Evolutionary conservation across 2,329 filamentous ascomycete species (phyloP).

Genomic region (Claviceps paspali): DNA sequence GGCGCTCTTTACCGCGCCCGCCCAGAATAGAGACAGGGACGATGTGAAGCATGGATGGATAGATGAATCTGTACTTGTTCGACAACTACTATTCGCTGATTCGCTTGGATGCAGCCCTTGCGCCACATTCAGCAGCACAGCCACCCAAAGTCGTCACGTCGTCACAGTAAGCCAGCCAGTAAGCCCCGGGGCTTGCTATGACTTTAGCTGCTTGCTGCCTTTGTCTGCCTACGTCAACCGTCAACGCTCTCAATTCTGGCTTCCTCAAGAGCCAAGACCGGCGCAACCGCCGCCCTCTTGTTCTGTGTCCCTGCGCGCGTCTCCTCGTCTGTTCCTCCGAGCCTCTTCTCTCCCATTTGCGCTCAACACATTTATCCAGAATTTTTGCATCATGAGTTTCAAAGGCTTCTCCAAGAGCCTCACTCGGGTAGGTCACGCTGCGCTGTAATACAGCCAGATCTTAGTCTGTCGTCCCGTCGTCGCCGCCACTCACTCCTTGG

Average conservation of each 20-base stretch:
- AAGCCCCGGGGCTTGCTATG: no score
- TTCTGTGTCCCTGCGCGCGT: constrained; percentile 2
- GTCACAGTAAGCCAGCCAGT: no score
- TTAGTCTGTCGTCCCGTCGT: constrained; percentile 5
- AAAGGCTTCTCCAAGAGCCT: constrained; percentile 90
- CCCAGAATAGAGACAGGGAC: background rate
- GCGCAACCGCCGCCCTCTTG: background rate
- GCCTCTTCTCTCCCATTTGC: background rate
- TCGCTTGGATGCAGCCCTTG: background rate
- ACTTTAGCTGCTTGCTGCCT: background rate
- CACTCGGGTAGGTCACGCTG: constrained; percentile 47
- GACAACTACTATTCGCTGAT: no score
- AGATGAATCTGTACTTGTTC: no score
- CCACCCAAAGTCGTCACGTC: constrained; percentile 7
- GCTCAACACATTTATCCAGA: background rate
- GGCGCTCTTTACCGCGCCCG: background rate
- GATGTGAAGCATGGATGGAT: background rate
- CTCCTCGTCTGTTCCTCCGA: background rate
- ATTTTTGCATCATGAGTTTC: constrained; percentile 61
- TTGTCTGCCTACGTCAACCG: constrained; percentile 4
- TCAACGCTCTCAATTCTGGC: constrained; percentile 5
- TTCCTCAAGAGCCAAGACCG: constrained; percentile 2
- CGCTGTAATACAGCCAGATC: background rate
- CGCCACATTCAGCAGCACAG: constrained; percentile 8
- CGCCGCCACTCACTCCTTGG: no score